phyloP scores from a whole-genome alignment of 768 basidiomycete genomes.

The Fomitopsis serialis region DNA sequence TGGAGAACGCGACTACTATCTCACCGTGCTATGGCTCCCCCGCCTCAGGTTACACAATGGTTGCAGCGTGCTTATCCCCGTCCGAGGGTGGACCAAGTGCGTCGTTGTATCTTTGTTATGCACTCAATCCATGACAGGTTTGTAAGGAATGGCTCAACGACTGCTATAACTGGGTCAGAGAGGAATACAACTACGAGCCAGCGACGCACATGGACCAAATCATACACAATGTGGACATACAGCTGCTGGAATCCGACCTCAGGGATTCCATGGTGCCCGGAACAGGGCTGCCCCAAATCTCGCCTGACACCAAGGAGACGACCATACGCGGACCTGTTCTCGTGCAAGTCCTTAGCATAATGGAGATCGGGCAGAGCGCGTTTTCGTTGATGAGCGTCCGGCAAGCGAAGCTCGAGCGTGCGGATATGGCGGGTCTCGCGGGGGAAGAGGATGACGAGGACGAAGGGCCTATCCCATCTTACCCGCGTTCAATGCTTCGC shows the following conservation, averaged over 20 bases:
- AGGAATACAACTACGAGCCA: conserved; percentile 43
- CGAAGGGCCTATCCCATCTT: conserved; percentile 70
- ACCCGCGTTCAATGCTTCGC: conserved; percentile 74
- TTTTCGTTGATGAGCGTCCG: conserved; percentile 71
- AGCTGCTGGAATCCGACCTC: conserved; percentile 71
- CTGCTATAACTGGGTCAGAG: conserved; percentile 61
- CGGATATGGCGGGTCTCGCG: conserved; percentile 38
- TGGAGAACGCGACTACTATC: no score
- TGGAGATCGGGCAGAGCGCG: conserved; percentile 82
- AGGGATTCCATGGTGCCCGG: conserved; percentile 63
- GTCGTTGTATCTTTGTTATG: conserved; percentile 9
- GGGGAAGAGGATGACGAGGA: conserved; percentile 49
- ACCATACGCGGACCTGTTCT: conserved; percentile 49
- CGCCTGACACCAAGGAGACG: conserved; percentile 31
- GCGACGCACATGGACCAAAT: conserved; percentile 45
- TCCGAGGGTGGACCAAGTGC: conserved; percentile 60
- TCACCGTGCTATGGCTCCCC: conserved; percentile 21
- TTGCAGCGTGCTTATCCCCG: conserved; percentile 49
- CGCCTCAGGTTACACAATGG: conserved; percentile 42
- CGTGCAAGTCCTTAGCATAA: conserved; percentile 73
- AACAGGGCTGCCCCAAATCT: conserved; percentile 57
- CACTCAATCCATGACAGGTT: not conserved
- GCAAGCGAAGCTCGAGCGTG: conserved; percentile 56
- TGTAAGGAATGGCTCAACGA: conserved; percentile 72
- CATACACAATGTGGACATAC: conserved; percentile 49